phyloP scores from a whole-genome alignment of 2,329 filamentous ascomycete species.

The Claviceps cyperi region DNA sequence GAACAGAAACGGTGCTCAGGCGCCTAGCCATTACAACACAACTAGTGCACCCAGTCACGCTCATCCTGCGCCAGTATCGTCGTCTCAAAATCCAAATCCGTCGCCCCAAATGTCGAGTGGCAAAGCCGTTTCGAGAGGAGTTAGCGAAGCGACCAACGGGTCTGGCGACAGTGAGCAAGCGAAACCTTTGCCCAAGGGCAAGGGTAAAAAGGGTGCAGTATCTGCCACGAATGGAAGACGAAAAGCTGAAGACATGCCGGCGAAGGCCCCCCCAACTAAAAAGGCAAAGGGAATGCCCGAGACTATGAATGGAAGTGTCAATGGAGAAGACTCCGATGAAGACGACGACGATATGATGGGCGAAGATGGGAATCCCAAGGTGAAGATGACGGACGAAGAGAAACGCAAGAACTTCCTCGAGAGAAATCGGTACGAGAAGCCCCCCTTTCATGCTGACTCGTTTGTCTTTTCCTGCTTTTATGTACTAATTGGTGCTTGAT shows the following conservation, averaged over 20 bases:
- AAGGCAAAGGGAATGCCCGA: slow-evolving; percentile 42
- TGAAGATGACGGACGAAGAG: slow-evolving; percentile 95
- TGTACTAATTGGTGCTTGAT: neutral
- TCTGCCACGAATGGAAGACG: slow-evolving; percentile 50
- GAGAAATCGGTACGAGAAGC: slow-evolving; percentile 64
- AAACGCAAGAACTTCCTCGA: slow-evolving; percentile 98
- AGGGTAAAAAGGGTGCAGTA: slow-evolving; percentile 50
- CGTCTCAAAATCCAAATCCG: slow-evolving; percentile 22
- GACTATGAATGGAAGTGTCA: slow-evolving; percentile 17
- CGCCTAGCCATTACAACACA: slow-evolving; percentile 32
- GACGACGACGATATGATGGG: slow-evolving; percentile 35
- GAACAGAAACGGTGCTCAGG: slow-evolving; percentile 45
- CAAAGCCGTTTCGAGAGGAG: slow-evolving; percentile 37
- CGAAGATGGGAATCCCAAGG: slow-evolving; percentile 42
- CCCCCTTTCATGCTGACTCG: neutral
- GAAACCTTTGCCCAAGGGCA: slow-evolving; percentile 50
- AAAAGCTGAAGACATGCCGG: slow-evolving; percentile 55
- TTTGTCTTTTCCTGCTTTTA: neutral
- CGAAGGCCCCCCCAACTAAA: slow-evolving; percentile 53
- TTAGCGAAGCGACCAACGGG: slow-evolving; percentile 54
- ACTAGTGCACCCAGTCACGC: slow-evolving; percentile 33
- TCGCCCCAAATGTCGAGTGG: slow-evolving; percentile 37
- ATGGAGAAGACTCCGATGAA: slow-evolving; percentile 36
- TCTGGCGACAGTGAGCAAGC: slow-evolving; percentile 60
- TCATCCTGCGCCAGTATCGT: slow-evolving; percentile 26